phyloP scores from a whole-genome alignment of 2,329 filamentous ascomycete genomes.

The Camptophora hylomeconis region DNA sequence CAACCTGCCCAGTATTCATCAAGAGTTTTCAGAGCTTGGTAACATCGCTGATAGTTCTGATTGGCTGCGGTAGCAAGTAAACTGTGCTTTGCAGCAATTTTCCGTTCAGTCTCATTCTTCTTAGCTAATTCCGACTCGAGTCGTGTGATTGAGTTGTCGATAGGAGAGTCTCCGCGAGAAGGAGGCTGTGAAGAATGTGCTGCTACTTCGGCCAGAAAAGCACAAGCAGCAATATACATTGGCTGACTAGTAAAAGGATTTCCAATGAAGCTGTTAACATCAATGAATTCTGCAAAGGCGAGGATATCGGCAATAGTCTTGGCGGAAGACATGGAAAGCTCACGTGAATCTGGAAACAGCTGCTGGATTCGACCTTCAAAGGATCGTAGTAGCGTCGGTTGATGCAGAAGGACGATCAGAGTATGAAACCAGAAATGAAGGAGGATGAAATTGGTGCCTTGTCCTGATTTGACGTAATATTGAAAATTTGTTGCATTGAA shows the following conservation, averaged over 20 bases:
- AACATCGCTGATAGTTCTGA: constrained; percentile 78
- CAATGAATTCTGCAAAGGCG: constrained; percentile 72
- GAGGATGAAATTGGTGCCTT: constrained; percentile 76
- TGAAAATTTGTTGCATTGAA: constrained; percentile 83
- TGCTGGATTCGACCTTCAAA: constrained; percentile 59
- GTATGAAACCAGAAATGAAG: constrained; percentile 48
- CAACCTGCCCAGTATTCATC: constrained; percentile 77
- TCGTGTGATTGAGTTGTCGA: constrained; percentile 13
- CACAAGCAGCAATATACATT: constrained; percentile 82
- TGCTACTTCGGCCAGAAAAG: constrained; percentile 72
- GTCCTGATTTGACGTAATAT: constrained; percentile 64
- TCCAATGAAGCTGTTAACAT: constrained; percentile 72
- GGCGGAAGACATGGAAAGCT: constrained; percentile 73
- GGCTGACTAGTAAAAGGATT: constrained; percentile 85
- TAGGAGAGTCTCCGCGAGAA: constrained; percentile 46
- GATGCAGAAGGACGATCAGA: constrained; percentile 16
- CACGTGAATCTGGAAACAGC: constrained; percentile 65
- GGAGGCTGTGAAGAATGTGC: constrained; percentile 53
- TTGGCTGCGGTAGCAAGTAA: constrained; percentile 68
- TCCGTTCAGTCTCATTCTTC: constrained; percentile 13
- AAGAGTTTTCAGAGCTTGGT: constrained; percentile 69
- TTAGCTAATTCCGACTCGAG: constrained; percentile 5
- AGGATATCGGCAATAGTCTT: constrained; percentile 87
- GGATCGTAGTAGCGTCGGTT: constrained; percentile 63
- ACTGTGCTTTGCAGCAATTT: constrained; percentile 49